Evolutionary conservation across 495 filamentous ascomycete species (phyloP), one percentile per base, ranked within the genome.

Genomic region (Aspergillus bertholletiae): DNA sequence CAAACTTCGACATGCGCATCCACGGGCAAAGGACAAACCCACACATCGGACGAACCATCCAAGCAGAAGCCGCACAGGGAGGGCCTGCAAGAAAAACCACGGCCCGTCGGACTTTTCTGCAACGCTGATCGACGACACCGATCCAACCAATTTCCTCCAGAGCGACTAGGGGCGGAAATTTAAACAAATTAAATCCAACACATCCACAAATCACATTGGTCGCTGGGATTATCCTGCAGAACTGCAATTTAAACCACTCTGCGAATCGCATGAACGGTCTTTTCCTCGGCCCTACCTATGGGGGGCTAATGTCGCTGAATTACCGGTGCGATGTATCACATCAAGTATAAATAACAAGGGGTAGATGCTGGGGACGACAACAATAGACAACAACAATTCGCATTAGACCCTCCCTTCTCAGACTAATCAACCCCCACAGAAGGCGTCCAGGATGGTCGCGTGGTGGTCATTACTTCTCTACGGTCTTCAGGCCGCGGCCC

Each of bases 151-250:
- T 15, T 20, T 18, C 32, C 8, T 46, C 45, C n/a, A 35, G 32
- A 22, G 7, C 40, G 55, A 54, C 61, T 28, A 23, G 60, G 56
- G 52, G 51, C 64, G 60, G 64, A 17, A 34, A 67, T 59, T 57
- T 46, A 39, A 56, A 62, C 58, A 58, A 46, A 61, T 64, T 59
- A 46, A 53, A 47, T 23, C 39, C 21, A 30, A 7, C 46, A 20
- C 28, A 11, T 32, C 53, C 9, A 15, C 32, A 47, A 54, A 46
- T 37, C 12, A 48, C 21, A 34, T 24, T 21, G 40, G 15, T 17
- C 43, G 13, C 5, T 6, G 17, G 21, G 17, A n/a, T n/a, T n/a
- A n/a, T n/a, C n/a, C 27, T 28, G 45, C 8, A 22, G 41, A 22
- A 15, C 3, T 9, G 3, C 48, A 30, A 12, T 12, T 34, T 11